A percentile compares a stretch with the other conserved stretches of the same genome.
Conservation (phyloP, 1,284 basidiomycete species). For the Heimioporus retisporus region DNA sequence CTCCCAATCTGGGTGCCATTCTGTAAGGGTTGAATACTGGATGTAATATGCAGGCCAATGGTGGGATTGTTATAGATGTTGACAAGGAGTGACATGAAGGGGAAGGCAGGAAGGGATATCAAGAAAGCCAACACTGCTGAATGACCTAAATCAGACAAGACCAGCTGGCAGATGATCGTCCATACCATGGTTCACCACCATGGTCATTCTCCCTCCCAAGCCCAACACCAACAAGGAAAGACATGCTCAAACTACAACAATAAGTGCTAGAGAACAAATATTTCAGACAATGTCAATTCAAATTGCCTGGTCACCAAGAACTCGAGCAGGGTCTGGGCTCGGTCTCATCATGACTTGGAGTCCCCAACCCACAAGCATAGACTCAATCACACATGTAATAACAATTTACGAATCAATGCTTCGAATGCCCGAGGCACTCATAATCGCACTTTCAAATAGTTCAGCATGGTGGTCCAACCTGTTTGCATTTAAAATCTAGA, state of each 20-base stretch:
- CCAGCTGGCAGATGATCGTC: constrained; percentile 69
- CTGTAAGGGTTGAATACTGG: constrained; percentile 46
- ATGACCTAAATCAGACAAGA: constrained; percentile 29
- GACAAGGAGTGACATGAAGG: constrained; percentile 53
- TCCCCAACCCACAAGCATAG: constrained; percentile 32
- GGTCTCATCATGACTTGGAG: constrained; percentile 49
- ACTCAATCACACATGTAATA: constrained; percentile 80
- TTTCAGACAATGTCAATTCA: constrained; percentile 18
- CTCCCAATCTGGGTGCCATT: too few species aligned
- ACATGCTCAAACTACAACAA: too few species aligned
- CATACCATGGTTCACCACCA: constrained; percentile 80
- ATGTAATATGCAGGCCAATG: constrained; percentile 51
- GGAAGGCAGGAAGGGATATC: constrained; percentile 50
- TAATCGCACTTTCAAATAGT: constrained; percentile 79
- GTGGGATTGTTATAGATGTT: constrained; percentile 20
- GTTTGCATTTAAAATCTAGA: constrained; percentile 77
- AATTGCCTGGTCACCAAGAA: constrained; percentile 21
- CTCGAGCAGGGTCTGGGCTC: constrained; percentile 27
- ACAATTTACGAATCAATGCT: constrained; percentile 75
- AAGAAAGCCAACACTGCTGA: constrained; percentile 21
- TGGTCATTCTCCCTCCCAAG: constrained; percentile 57
- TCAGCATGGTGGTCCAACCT: constrained; percentile 78
- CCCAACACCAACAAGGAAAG: too few species aligned
- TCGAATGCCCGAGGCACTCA: constrained; percentile 76
- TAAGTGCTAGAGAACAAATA: too few species aligned